phyloP scores from a whole-genome alignment of 768 basidiomycete genomes.

The Russula ochroleuca region DNA sequence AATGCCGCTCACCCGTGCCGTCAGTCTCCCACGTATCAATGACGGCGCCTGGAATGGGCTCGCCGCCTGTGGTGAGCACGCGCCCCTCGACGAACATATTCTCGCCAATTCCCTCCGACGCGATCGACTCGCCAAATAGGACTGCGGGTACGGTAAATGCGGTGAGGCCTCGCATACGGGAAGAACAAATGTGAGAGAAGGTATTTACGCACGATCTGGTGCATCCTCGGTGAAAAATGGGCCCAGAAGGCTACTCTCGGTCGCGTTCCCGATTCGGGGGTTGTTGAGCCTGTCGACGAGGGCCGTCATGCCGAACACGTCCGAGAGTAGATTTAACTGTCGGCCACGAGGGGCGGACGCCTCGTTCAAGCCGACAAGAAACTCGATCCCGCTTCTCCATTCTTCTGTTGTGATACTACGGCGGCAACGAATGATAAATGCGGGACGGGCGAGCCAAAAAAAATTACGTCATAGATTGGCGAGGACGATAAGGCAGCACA shows the following conservation, averaged over 20 bases:
- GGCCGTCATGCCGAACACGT: constrained; percentile 30
- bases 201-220: constrained; percentile 49
- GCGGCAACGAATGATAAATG: background rate
- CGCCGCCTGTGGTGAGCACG: background rate
- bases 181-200: constrained; percentile 32
- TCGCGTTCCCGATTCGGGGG: constrained; percentile 55
- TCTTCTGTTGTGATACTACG: background rate
- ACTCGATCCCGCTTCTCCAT: background rate
- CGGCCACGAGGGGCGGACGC: background rate
- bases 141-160: constrained; percentile 42
- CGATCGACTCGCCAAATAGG: constrained; percentile 67
- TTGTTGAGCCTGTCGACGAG: constrained; percentile 56
- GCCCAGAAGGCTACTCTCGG: constrained; percentile 70
- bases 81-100: background rate
- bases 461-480: background rate
- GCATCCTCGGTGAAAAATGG: constrained; percentile 80
- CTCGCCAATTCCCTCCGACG: constrained; percentile 65
- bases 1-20: constrained; percentile 39
- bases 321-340: constrained; percentile 29
- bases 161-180: background rate
- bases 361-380: background rate
- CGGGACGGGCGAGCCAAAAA: background rate
- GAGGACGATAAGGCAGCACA: constrained; percentile 37
- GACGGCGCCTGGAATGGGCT: background rate
- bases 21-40: background rate